These are phyloP conservation scores for Sordariomycetes sp. DNA, from an alignment of 2,329 filamentous ascomycete species.

Conservation along the genomic window DNA sequence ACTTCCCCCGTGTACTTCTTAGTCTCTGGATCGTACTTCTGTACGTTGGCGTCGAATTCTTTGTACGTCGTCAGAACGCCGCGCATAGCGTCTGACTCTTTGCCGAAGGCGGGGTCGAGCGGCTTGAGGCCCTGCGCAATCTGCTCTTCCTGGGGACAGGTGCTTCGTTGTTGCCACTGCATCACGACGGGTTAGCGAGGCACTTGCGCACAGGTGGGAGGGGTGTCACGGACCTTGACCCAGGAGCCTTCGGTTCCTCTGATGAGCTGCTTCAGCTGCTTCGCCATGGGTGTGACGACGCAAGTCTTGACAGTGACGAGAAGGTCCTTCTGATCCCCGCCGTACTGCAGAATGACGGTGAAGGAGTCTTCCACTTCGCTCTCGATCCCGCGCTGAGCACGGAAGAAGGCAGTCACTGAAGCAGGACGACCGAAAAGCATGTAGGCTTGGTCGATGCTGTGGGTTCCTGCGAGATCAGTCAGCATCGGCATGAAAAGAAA, in stretches of 20 bases:
- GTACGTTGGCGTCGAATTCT: slow-evolving; percentile 20
- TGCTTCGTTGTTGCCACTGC: slow-evolving; percentile 38
- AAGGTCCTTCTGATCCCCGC: slow-evolving; percentile 43
- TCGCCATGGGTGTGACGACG: slow-evolving; percentile 57
- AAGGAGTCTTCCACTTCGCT: slow-evolving; percentile 34
- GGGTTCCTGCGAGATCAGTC: slow-evolving; percentile 48
- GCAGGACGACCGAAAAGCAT: slow-evolving; percentile 60
- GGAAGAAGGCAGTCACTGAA: slow-evolving; percentile 57
- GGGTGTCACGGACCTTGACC: slow-evolving; percentile 60
- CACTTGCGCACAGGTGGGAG: neutral
- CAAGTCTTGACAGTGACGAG: slow-evolving; percentile 57
- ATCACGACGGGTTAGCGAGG: slow-evolving; percentile 26
- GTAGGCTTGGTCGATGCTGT: slow-evolving; percentile 68
- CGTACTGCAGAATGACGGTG: slow-evolving; percentile 56
- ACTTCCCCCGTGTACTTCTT: slow-evolving; percentile 25
- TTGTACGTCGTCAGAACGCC: slow-evolving; percentile 24
- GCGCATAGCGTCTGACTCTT: slow-evolving; percentile 33
- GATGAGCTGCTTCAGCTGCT: slow-evolving; percentile 61
- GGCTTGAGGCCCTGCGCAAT: slow-evolving; percentile 54
- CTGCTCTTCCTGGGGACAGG: slow-evolving; percentile 60
- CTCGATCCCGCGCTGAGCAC: slow-evolving; percentile 48
- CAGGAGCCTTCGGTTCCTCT: slow-evolving; percentile 68
- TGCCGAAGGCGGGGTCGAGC: slow-evolving; percentile 53
- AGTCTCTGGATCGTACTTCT: slow-evolving; percentile 18
- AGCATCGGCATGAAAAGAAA: too few species aligned